Evolutionary conservation across 1,284 basidiomycete species (phyloP).

Genomic region (Leccinum idahoense): DNA sequence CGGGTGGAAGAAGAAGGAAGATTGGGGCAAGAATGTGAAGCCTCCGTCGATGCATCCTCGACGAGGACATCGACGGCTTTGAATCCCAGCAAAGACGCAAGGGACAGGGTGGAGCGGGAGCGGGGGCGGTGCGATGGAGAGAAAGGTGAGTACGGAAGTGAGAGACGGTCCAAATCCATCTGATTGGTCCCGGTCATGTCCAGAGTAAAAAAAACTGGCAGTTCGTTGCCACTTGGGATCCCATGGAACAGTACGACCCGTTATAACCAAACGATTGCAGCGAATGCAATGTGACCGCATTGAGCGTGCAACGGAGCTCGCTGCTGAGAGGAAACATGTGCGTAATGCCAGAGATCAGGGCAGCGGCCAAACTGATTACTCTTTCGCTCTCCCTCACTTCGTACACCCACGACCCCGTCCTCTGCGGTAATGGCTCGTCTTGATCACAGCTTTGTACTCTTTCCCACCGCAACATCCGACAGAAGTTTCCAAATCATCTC

Average conservation of each 20-base stretch:
- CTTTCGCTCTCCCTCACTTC: slow-evolving; percentile 5
- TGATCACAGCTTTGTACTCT: slow-evolving; percentile 20
- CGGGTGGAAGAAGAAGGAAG: slow-evolving; percentile 36
- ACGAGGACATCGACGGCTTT: slow-evolving; percentile 84
- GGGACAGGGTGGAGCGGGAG: slow-evolving; percentile 29
- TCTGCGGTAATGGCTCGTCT: slow-evolving; percentile 10
- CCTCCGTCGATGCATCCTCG: slow-evolving; percentile 81
- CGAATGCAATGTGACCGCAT: slow-evolving; percentile 73
- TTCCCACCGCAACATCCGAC: slow-evolving; percentile 13
- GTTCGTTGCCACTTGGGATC: slow-evolving; percentile 62
- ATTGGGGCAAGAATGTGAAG: slow-evolving; percentile 82
- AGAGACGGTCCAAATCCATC: slow-evolving; percentile 2
- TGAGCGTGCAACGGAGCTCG: slow-evolving; percentile 58
- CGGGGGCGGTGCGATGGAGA: slow-evolving; percentile 46
- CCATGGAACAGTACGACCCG: slow-evolving; percentile 73
- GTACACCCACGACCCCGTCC: slow-evolving; percentile 11
- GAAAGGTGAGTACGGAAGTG: slow-evolving; percentile 44
- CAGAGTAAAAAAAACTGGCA: slow-evolving; percentile 55
- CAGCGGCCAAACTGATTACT: slow-evolving; percentile 58
- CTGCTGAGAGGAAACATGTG: slow-evolving; percentile 56
- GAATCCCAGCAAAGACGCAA: slow-evolving; percentile 46
- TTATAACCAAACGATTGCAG: slow-evolving; percentile 81
- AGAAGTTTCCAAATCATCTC: slow-evolving; percentile 13
- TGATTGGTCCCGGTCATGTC: slow-evolving; percentile 3
- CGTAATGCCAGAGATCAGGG: slow-evolving; percentile 47